phyloP scores from a whole-genome alignment of 2,329 filamentous ascomycete genomes.

The Fusarium sp. region DNA sequence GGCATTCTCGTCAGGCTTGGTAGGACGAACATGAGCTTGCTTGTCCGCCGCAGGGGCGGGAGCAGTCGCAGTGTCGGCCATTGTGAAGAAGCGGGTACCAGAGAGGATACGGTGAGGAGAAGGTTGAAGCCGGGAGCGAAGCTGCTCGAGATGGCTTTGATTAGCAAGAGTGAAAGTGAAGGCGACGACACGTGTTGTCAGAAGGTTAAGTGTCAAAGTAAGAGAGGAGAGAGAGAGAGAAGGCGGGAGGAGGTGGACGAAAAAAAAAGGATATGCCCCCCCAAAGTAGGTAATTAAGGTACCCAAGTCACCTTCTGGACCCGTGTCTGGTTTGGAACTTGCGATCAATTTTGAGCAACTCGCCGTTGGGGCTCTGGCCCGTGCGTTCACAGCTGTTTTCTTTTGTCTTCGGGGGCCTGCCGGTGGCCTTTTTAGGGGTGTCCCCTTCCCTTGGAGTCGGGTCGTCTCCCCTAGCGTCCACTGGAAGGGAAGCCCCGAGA shows the following conservation, averaged over 20 bases:
- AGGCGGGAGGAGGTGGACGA: background rate
- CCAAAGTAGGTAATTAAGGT: conserved; percentile 27
- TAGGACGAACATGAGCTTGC: conserved; percentile 69
- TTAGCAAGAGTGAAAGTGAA: conserved; percentile 17
- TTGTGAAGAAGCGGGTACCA: conserved; percentile 49
- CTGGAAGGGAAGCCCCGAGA: conserved; percentile 18
- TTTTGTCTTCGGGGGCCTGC: background rate
- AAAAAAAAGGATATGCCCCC: conserved; percentile 32
- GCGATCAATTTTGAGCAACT: conserved; percentile 32
- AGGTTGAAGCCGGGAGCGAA: conserved; percentile 32
- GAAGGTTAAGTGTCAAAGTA: conserved; percentile 3
- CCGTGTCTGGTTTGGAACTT: conserved; percentile 39
- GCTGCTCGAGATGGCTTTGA: conserved; percentile 27
- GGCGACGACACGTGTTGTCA: conserved; percentile 37
- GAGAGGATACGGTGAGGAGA: conserved; percentile 10
- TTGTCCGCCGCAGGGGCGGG: conserved; percentile 57
- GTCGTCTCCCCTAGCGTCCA: conserved; percentile 37
- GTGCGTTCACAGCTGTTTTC: conserved; percentile 28
- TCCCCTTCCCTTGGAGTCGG: conserved; percentile 33
- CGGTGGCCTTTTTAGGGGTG: conserved; percentile 19
- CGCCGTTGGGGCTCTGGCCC: conserved; percentile 33
- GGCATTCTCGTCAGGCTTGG: conserved; percentile 86
- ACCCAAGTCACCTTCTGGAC: conserved; percentile 41
- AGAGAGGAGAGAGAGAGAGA: conserved; percentile 8
- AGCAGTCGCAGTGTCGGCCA: conserved; percentile 60